These are phyloP conservation scores for Magnaporthiopsis poae DNA, from an alignment of 2,329 filamentous ascomycete species.

Conservation along the genomic window DNA sequence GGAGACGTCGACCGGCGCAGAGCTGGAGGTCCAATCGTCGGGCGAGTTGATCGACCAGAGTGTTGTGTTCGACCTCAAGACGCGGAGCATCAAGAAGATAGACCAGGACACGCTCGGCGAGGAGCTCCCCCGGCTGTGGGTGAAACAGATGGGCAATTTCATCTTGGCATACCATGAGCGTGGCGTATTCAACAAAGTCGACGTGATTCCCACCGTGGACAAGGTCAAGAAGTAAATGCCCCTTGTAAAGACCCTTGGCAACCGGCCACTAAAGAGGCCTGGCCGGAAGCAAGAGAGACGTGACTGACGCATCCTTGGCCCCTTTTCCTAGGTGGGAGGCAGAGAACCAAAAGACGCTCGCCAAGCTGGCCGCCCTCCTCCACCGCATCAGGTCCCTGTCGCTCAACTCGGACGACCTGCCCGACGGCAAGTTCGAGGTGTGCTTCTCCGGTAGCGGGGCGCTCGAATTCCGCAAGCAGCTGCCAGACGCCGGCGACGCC, in stretches of 20 bases:
- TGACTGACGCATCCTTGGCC: background rate
- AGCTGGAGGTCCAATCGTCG: constrained; percentile 12
- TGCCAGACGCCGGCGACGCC: constrained; percentile 14
- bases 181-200: constrained; percentile 27
- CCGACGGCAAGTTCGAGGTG: constrained; percentile 18
- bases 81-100: constrained; percentile 22
- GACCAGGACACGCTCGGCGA: constrained; percentile 21
- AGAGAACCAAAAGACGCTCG: constrained; percentile 21
- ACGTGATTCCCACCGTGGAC: constrained; percentile 22
- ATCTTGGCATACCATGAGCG: constrained; percentile 30
- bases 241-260: background rate
- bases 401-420: background rate
- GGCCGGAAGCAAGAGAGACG: background rate
- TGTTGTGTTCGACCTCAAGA: constrained; percentile 35
- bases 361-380: constrained; percentile 22
- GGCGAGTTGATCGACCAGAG: constrained; percentile 22
- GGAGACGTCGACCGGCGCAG: background rate
- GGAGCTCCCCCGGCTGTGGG: constrained; percentile 34
- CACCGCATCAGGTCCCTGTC: constrained; percentile 15
- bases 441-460: constrained; percentile 10
- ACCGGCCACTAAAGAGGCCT: background rate
- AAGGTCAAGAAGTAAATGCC: constrained; percentile 19
- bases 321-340: constrained; percentile 21
- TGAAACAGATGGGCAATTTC: constrained; percentile 28
- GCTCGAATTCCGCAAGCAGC: constrained; percentile 18